These are phyloP conservation scores for Lathyrus tuberosus DNA, from an alignment of 306 rosid genomes.

Conservation along the genomic window DNA sequence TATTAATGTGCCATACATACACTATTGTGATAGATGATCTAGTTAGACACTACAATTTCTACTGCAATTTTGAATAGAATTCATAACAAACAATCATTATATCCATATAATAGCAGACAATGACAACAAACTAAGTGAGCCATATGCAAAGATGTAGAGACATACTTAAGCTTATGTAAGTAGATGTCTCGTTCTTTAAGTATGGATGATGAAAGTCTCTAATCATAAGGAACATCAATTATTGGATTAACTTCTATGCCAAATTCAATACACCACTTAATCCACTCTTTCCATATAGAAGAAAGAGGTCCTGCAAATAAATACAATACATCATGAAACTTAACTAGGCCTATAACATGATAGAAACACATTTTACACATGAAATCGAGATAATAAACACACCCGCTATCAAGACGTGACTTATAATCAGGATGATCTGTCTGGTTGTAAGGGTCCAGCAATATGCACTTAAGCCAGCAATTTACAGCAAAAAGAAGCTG, in stretches of 20 bases:
- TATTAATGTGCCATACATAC: slow-evolving; percentile 5
- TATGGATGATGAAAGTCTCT: slow-evolving; percentile 88
- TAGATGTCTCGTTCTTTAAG: too few species aligned
- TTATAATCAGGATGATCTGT: too few species aligned
- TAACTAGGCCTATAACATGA: too few species aligned
- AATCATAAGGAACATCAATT: slow-evolving; percentile 93
- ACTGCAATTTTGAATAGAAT: slow-evolving; percentile 9
- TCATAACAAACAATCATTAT: slow-evolving; percentile 9
- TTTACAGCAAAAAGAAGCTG: slow-evolving; percentile 96
- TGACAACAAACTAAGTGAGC: slow-evolving; percentile 12
- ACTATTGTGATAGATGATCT: slow-evolving; percentile 4
- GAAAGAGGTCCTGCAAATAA: too few species aligned
- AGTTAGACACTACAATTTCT: slow-evolving; percentile 7
- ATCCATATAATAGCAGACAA: slow-evolving; percentile 32
- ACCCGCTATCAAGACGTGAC: too few species aligned
- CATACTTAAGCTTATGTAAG: slow-evolving; percentile 94
- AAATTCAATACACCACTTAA: slow-evolving; percentile 98
- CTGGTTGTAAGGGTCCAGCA: slow-evolving; percentile 88
- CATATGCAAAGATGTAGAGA: slow-evolving; percentile 37
- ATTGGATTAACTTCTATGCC: slow-evolving; percentile 94
- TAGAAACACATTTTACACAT: too few species aligned
- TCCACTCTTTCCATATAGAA: too few species aligned
- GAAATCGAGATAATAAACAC: too few species aligned
- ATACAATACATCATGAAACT: too few species aligned
- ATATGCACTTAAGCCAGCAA: slow-evolving; percentile 96